Conservation (phyloP, 2,329 filamentous ascomycete species). For the Akanthomyces muscarius region DNA sequence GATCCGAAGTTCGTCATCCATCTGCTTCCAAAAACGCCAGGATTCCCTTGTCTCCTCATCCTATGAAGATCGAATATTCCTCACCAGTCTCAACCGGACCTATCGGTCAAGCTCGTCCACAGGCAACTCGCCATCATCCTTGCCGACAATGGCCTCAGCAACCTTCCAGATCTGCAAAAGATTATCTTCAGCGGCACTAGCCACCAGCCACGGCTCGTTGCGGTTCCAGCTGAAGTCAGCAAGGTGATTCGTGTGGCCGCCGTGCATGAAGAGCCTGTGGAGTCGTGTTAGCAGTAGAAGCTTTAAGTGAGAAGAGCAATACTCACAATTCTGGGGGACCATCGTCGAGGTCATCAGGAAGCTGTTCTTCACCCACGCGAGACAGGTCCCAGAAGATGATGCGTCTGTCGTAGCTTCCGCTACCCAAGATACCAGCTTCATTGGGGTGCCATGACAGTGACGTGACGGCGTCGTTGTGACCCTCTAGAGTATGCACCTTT, state of each 20-base stretch:
- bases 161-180: constrained; percentile 93
- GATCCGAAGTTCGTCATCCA: background rate
- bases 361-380: constrained; percentile 87
- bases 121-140: constrained; percentile 70
- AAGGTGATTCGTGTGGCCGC: constrained; percentile 93
- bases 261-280: constrained; percentile 88
- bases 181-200: constrained; percentile 94
- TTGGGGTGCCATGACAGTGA: constrained; percentile 93
- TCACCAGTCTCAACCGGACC: constrained; percentile 2
- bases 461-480: constrained; percentile 84
- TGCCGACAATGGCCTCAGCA: constrained; percentile 74
- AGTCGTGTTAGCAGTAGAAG: background rate
- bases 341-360: constrained; percentile 90
- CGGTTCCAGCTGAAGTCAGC: constrained; percentile 98
- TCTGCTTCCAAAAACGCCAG: background rate
- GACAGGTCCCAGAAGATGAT: constrained; percentile 97
- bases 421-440: constrained; percentile 83
- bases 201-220: constrained; percentile 95
- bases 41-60: constrained; percentile 25
- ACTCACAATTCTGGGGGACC: constrained; percentile 89
- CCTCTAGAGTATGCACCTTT: constrained; percentile 85
- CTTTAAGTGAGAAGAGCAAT: background rate
- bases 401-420: constrained; percentile 85
- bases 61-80: constrained; percentile 28
- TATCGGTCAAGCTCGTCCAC: constrained; percentile 72